phyloP scores from a whole-genome alignment of 2,329 filamentous ascomycete species.

The Mycosphaerelloides madeirae region DNA sequence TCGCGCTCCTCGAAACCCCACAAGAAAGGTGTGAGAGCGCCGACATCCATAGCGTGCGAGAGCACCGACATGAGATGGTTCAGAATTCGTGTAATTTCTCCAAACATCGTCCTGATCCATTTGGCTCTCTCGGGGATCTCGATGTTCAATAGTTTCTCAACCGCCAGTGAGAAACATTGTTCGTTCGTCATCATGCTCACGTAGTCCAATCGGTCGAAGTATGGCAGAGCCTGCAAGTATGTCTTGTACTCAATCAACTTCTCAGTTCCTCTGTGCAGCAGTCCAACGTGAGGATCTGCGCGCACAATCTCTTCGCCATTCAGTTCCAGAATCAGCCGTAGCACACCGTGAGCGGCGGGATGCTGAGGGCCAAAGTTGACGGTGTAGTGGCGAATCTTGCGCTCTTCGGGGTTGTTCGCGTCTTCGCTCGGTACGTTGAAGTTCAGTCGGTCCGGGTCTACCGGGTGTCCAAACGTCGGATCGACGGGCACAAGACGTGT shows the following conservation, averaged over 20 bases:
- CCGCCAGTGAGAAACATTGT: slow-evolving; percentile 90
- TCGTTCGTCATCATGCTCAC: slow-evolving; percentile 99
- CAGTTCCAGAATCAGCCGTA: slow-evolving; percentile 94
- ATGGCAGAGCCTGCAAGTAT: slow-evolving; percentile 94
- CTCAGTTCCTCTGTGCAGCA: slow-evolving; percentile 95
- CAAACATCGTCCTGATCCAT: slow-evolving; percentile 94
- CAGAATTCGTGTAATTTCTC: slow-evolving; percentile 84
- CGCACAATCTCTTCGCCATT: slow-evolving; percentile 97
- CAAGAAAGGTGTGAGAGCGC: slow-evolving; percentile 93
- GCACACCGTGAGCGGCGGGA: slow-evolving; percentile 94
- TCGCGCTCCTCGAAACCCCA: slow-evolving; percentile 99
- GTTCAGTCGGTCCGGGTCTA: slow-evolving; percentile 41
- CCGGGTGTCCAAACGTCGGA: slow-evolving; percentile 55
- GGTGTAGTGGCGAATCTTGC: slow-evolving; percentile 97
- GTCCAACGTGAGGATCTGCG: slow-evolving; percentile 91
- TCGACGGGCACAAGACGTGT: slow-evolving; percentile 64
- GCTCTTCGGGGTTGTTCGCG: slow-evolving; percentile 50
- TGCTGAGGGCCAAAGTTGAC: slow-evolving; percentile 99
- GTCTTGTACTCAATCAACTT: slow-evolving; percentile 99
- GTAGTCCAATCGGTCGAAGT: slow-evolving; percentile 98
- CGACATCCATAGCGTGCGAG: slow-evolving; percentile 98
- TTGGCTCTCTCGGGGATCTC: slow-evolving; percentile 94
- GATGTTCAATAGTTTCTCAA: slow-evolving; percentile 96
- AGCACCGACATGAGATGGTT: slow-evolving; percentile 98
- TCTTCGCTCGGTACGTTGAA: slow-evolving; percentile 42